Conservation (phyloP, 805 yeast genomes). For the Sungouiella thailandica region DNA sequence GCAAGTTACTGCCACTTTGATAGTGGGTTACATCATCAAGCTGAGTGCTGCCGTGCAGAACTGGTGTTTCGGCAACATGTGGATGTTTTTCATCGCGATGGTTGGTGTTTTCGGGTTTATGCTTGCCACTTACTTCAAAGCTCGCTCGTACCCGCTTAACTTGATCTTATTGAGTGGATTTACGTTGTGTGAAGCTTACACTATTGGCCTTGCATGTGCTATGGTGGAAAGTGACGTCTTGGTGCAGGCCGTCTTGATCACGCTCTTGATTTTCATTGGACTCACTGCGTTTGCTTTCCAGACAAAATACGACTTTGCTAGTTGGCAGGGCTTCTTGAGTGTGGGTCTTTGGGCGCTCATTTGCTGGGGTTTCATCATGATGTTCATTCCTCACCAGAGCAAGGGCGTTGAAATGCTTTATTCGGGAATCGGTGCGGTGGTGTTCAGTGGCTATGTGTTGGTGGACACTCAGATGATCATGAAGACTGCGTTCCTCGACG, state of each 20-base stretch:
- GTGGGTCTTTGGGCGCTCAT: slow-evolving; percentile 62
- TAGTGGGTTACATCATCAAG: slow-evolving; percentile 49
- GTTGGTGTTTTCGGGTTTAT: slow-evolving; percentile 60
- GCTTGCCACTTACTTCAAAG: slow-evolving; percentile 58
- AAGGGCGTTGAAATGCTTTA: slow-evolving; percentile 60
- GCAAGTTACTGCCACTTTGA: slow-evolving; percentile 61
- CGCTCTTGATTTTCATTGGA: slow-evolving; percentile 68
- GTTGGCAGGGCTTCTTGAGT: slow-evolving; percentile 55
- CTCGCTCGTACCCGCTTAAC: slow-evolving; percentile 66
- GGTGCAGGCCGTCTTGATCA: slow-evolving; percentile 65
- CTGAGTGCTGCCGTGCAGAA: slow-evolving; percentile 38
- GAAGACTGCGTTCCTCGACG: slow-evolving; percentile 74
- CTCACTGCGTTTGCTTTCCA: slow-evolving; percentile 74
- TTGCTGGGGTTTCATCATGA: slow-evolving; percentile 64
- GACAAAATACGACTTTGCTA: slow-evolving; percentile 67
- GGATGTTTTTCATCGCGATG: slow-evolving; percentile 54
- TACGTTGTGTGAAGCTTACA: slow-evolving; percentile 71
- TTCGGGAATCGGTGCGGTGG: slow-evolving; percentile 67
- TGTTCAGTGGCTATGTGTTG: slow-evolving; percentile 67
- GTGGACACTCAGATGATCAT: slow-evolving; percentile 79
- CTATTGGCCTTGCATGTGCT: slow-evolving; percentile 63
- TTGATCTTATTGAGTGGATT: slow-evolving; percentile 56
- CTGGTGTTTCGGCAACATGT: slow-evolving; percentile 55
- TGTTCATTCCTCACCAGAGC: slow-evolving; percentile 57
- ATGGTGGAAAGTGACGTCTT: slow-evolving; percentile 59